phyloP scores from a whole-genome alignment of 2,329 filamentous ascomycete genomes.

The Hirsutella rhossiliensis region DNA sequence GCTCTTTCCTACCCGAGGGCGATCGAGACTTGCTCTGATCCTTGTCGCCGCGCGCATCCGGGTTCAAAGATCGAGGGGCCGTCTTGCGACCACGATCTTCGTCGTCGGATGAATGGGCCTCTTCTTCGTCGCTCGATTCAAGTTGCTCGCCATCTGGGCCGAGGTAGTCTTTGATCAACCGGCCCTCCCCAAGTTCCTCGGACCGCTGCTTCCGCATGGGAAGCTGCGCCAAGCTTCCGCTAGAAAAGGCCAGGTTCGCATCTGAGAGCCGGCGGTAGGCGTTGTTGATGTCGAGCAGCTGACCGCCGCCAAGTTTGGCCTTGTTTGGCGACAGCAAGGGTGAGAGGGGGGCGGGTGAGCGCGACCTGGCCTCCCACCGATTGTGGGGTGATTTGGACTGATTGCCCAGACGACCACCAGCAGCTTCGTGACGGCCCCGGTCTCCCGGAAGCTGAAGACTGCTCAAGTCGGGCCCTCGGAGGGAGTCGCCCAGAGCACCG shows the following conservation, averaged over 20 bases:
- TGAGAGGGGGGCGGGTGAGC: constrained; percentile 19
- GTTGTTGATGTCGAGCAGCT: constrained; percentile 53
- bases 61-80: constrained; percentile 33
- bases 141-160: constrained; percentile 54
- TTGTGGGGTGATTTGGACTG: constrained; percentile 42
- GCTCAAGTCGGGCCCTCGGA: constrained; percentile 38
- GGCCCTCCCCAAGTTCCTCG: constrained; percentile 32
- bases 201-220: constrained; percentile 42
- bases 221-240: constrained; percentile 50
- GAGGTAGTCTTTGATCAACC: constrained; percentile 57
- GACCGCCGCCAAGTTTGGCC: constrained; percentile 46
- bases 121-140: constrained; percentile 62
- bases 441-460: constrained; percentile 36
- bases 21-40: constrained; percentile 19
- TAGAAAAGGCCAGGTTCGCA: constrained; percentile 51
- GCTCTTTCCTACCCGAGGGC: constrained; percentile 22
- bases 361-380: constrained; percentile 28
- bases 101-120: constrained; percentile 50
- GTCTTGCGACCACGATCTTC: constrained; percentile 53
- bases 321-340: constrained; percentile 16
- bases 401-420: constrained; percentile 20
- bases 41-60: constrained; percentile 22
- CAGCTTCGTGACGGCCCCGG: constrained; percentile 27
- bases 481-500: constrained; percentile 36
- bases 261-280: constrained; percentile 63